Base-by-base conservation (phyloP, 2,329 filamentous ascomycete species). In the Colletotrichum karsti region DNA sequence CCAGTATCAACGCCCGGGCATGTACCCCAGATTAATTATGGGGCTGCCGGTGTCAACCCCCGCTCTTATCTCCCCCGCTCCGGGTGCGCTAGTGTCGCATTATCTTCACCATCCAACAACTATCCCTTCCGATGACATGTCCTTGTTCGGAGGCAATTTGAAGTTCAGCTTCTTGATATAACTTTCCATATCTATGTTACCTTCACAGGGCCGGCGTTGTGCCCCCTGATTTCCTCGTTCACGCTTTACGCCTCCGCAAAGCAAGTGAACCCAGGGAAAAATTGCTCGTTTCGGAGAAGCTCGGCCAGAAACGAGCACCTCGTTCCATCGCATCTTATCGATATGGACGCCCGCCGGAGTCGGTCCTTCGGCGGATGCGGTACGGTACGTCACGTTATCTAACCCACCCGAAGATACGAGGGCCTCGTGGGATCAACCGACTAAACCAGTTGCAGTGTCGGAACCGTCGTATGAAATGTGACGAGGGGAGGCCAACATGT, bases 381-480 rank as follows among this genome's bases (percentile, higher is more conserved):
- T 20, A 69, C 66, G 22, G 66, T 64, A 59, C 15, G 53, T 59
- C 12, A 13, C 55, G 30, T 13, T 22, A 24, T 22, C 7, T n/a
- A 18, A 24, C 15, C 28, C 9, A 46, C 26, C 28, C 58, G 5
- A 9, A 9, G 26, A 18, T 8, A 26, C 15, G 20, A 8, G 39
- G n/a, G 10, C 22, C n/a, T 13, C 22, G 24, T 4, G 15, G 24
- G 42, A 46, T 18, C 42, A 41, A 37, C 10, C 7, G 7, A 28
- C 67, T 69, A 24, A 67, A n/a, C 59, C 13, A 46, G 37, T 9
- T 28, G 13, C 57, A 80, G 74, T 81, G 79, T 73, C 77, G 79
- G 53, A 74, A 59, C 46, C 77, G 79, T 12, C 78, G 80, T 70
- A 73, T 77, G 28, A 81, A 81, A 71, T 81, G 78, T 63, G 79